Evolutionary conservation across 305 asterid genomes (phyloP), one percentile per base, ranked within the genome.

Genomic region (Striga hermonthica): DNA sequence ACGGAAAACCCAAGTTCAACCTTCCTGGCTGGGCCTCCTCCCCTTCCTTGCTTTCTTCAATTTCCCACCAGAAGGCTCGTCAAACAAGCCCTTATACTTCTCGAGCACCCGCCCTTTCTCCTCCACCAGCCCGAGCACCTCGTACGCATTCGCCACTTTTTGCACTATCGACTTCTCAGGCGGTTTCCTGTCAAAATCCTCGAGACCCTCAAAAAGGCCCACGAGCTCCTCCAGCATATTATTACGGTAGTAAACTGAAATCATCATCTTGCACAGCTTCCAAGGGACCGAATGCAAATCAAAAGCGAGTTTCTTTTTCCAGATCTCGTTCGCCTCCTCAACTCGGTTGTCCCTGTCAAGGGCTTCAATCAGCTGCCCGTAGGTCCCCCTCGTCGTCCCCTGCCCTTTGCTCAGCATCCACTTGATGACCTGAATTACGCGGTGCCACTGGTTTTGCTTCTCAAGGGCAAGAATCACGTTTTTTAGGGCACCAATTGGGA

Each of bases 381-480:
- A 92, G 0, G 97, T 90, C 10, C 89, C 91, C 71, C 80, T 79
- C 11, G 97, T 92, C 37, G 52, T 82, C 55, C 97, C 94, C 64
- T 93, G 98, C 13, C 98, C 98, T 78, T 90, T 90, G 91, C 97
- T 90, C 34, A 93, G 78, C 82, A 86, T 93, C 98, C 98, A 93
- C 70, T 92, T 90, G 22, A 92, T 90, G 11, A 92, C 96, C 70
- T 92, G 98, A 72, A 92, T 72, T 45, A 83, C 72, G 44, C 82
- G 78, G 72, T 83, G 98, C 95, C 96, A 93, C 7, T 93, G 96
- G 11, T 93, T 86, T 69, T 86, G 86, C 73, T 82, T 93, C 84
- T 90, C 96, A 4, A 93, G 98, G 45, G 72, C 70, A n/a, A 82
- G 74, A 12, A 90, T 35, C 0, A 80, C 90, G 4, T 74, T 78